Percentiles rank a stretch among this genome's conserved stretches.
These are phyloP conservation scores for maize (Zea mays) DNA, from an alignment of 176 grass and related monocot genomes.

Conservation along the genomic window Zm-B73-REFERENCE-NAM-5.0 NC_050096.1:300298501-300299000, in stretches of 20 bases:
- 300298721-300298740: conserved; percentile 81
- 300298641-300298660: conserved; percentile 55
- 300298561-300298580: conserved; percentile 31
- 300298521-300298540: conserved; percentile 44
- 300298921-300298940: background rate
- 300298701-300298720: conserved; percentile 65
- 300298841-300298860: background rate
- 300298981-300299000: background rate
- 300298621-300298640: conserved; percentile 23
- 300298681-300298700: conserved; percentile 63
- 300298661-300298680: conserved; percentile 81
- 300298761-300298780: conserved; percentile 65
- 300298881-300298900: conserved; percentile 6
- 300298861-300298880: background rate
- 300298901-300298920: background rate
- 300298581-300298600: conserved; percentile 27
- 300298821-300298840: conserved; percentile 1
- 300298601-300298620: conserved; percentile 51
- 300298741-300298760: conserved; percentile 74
- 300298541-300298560: conserved; percentile 32
- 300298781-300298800: conserved; percentile 29
- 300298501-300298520: conserved; percentile 59
- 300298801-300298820: background rate
- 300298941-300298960: background rate
- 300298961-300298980: conserved; percentile 12